Conservation (phyloP, 2,329 filamentous ascomycete genomes). For the Talaromyces pinophilus region DNA sequence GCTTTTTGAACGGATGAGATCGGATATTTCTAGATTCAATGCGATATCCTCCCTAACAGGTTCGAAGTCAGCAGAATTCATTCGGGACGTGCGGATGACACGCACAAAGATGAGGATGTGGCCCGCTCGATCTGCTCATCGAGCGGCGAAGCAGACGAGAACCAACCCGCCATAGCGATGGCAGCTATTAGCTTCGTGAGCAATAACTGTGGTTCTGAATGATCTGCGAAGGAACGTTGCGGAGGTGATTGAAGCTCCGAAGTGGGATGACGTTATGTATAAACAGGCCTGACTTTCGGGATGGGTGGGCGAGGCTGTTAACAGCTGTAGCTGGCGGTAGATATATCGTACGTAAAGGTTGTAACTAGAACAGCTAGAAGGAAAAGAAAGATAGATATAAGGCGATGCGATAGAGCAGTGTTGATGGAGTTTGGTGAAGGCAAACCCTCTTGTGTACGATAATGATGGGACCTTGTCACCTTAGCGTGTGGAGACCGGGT, state of each 20-base stretch:
- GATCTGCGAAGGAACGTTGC: slow-evolving; percentile 5
- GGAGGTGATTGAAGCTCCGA: background rate
- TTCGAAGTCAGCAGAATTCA: slow-evolving; percentile 20
- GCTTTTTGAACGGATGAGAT: slow-evolving; percentile 94
- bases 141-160: slow-evolving; percentile 85
- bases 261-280: slow-evolving; percentile 22
- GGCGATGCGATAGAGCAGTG: background rate
- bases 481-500: slow-evolving; percentile 12
- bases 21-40: slow-evolving; percentile 95
- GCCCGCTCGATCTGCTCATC: slow-evolving; percentile 97
- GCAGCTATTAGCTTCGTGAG: slow-evolving; percentile 17
- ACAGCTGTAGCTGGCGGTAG: background rate
- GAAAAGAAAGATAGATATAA: background rate
- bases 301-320: background rate
- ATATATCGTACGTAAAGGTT: background rate
- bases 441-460: slow-evolving; percentile 15
- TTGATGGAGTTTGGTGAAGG: slow-evolving; percentile 14
- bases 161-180: slow-evolving; percentile 91
- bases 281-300: background rate
- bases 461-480: slow-evolving; percentile 4
- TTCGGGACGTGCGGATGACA: slow-evolving; percentile 22
- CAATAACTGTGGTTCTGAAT: background rate
- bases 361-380: background rate
- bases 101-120: slow-evolving; percentile 88
- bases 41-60: slow-evolving; percentile 82